Base-by-base conservation (phyloP, 1,284 basidiomycete species). In the Irpex sp. region DNA sequence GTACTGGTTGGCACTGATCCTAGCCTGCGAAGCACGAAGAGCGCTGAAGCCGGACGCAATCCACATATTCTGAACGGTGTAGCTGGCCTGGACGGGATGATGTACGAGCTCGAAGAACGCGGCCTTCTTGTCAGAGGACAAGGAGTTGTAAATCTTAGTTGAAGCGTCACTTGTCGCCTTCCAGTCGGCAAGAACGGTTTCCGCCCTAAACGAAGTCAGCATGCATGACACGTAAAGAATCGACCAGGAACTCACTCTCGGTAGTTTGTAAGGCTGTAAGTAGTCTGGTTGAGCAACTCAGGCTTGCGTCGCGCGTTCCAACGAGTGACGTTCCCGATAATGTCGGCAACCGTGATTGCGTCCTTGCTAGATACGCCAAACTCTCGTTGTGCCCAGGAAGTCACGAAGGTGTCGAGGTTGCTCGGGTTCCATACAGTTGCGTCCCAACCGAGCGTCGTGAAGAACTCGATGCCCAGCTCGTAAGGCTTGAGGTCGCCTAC, bases 401-500 rank as follows among this genome's bases (percentile, higher is more conserved):
- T 76, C 37, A 88, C 82, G 70, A 83, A 92, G 5, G 72, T 75
- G 57, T 81, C 72, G 47, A 89, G 69, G 66, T 87, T 87, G 62
- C 80, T 76, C 6, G 76, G 77, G 15, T 77, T 80, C 81, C 84
- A 86, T 8, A 77, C 72, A 0, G 82, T 76, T 0, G 84, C 74
- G 68, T 91, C 81, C 80, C 85, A 92, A 1, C 82, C 88, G 57
- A 84, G 82, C 17, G 77, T 78, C 66, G 91, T 76, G 79, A 88
- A 91, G 72, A 88, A 91, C 66, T 91, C 88, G 21, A 81, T 85
- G 54, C 87, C 83, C 69, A 86, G 81, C 67, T 92, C 90, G 68
- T 87, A 87, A 0, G 88, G 87, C 71, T 92, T 92, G 47, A 92
- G 74, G 68, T 92, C 89, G 19, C 88, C 89, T 40, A 88, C 85